Evolutionary conservation across 2,329 filamentous ascomycete species (phyloP).

Genomic region (Hysterium pulicare): DNA sequence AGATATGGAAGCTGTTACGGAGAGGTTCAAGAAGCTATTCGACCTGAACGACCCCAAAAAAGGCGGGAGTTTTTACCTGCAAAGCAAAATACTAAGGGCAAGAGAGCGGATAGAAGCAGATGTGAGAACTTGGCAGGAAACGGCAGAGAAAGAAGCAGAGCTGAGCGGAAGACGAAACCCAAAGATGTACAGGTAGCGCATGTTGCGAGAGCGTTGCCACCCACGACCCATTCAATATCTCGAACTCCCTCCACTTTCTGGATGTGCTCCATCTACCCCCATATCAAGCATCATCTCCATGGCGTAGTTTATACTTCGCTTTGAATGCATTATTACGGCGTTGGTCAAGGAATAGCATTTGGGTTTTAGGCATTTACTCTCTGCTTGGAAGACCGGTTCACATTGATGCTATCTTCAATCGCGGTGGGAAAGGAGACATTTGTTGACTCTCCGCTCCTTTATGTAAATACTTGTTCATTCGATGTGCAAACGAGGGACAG

Average conservation of each 20-base stretch:
- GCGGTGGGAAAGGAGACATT: not conserved
- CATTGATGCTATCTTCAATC: not conserved
- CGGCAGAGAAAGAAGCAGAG: slow-evolving; percentile 68
- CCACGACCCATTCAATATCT: not conserved
- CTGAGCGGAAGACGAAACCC: slow-evolving; percentile 80
- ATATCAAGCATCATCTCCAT: no score
- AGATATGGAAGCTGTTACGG: slow-evolving; percentile 74
- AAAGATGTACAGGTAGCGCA: slow-evolving; percentile 66
- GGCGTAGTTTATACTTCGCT: not conserved
- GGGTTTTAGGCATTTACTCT: not conserved
- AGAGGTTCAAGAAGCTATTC: slow-evolving; percentile 90
- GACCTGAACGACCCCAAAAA: slow-evolving; percentile 93
- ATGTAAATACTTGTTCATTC: no score
- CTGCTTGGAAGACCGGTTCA: not conserved
- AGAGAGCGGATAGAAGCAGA: slow-evolving; percentile 91
- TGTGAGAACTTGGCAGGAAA: slow-evolving; percentile 65
- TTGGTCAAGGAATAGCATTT: not conserved
- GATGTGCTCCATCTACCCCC: not conserved
- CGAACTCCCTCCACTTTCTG: not conserved
- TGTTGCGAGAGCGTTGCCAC: not conserved
- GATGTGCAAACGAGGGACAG: no score
- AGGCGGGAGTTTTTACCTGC: slow-evolving; percentile 95
- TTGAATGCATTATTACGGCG: not conserved
- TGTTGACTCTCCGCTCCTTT: not conserved
- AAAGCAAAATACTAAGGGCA: slow-evolving; percentile 92